Evolutionary conservation across 2,329 filamentous ascomycete species (phyloP).

Genomic region (Aspergillus hiratsukae): DNA sequence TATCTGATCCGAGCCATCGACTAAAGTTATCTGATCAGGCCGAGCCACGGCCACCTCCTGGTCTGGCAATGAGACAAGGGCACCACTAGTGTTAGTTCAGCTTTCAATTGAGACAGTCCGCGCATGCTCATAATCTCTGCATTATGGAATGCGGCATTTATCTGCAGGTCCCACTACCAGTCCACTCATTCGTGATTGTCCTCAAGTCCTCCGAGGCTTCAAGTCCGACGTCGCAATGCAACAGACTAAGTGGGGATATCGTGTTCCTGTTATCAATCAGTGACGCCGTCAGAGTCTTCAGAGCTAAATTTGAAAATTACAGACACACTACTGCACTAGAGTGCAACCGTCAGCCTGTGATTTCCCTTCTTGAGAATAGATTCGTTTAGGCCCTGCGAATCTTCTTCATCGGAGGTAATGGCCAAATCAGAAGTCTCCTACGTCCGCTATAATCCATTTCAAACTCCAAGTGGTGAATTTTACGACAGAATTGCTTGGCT

Average conservation of each 20-base stretch:
- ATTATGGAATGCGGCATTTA: not conserved
- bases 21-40: constrained; percentile 8
- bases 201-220: not conserved
- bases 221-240: not conserved
- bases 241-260: not conserved
- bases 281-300: not conserved
- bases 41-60: not conserved
- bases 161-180: not conserved
- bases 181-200: not conserved
- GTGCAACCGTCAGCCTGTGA: not conserved
- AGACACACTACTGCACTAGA: not conserved
- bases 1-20: constrained; percentile 8
- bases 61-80: not conserved
- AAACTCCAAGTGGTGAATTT: not conserved
- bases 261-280: not conserved
- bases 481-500: not conserved
- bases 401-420: not conserved
- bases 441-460: not conserved
- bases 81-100: not conserved
- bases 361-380: too few relatives aligned
- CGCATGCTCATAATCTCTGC: not conserved
- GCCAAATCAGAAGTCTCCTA: not conserved
- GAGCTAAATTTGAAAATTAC: not conserved
- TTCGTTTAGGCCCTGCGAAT: too few relatives aligned
- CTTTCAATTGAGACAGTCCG: not conserved